Evolutionary conservation across 2,329 filamentous ascomycete genomes (phyloP).

Genomic region (Penicillium crustosum): DNA sequence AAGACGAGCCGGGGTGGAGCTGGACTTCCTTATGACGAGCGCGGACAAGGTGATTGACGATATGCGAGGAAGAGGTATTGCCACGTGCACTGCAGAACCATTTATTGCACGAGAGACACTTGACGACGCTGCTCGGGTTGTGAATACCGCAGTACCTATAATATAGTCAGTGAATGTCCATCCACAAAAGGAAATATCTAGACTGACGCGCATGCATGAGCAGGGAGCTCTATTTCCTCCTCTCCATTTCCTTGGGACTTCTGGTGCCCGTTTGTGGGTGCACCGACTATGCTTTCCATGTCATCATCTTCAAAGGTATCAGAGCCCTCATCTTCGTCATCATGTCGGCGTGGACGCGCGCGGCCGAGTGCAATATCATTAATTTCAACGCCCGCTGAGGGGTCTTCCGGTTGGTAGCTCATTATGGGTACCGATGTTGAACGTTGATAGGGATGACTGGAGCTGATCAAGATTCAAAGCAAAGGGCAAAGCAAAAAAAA

Average conservation of each 20-base stretch:
- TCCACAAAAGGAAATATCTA: slow-evolving; percentile 14
- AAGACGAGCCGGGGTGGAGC: slow-evolving; percentile 85
- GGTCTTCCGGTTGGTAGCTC: slow-evolving; percentile 48
- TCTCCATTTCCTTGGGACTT: slow-evolving; percentile 60
- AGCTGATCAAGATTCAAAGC: slow-evolving; percentile 8
- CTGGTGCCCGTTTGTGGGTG: slow-evolving; percentile 73
- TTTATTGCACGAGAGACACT: slow-evolving; percentile 92
- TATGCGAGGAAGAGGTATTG: slow-evolving; percentile 94
- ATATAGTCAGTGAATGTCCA: slow-evolving; percentile 12
- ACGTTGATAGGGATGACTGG: slow-evolving; percentile 48
- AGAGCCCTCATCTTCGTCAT: slow-evolving; percentile 86
- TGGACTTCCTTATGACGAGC: slow-evolving; percentile 98
- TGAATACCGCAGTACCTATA: slow-evolving; percentile 92
- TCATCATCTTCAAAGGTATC: slow-evolving; percentile 84
- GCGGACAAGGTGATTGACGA: slow-evolving; percentile 96
- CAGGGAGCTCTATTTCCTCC: slow-evolving; percentile 85
- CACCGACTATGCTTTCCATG: slow-evolving; percentile 72
- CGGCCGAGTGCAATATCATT: slow-evolving; percentile 70
- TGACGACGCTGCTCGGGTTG: slow-evolving; percentile 91
- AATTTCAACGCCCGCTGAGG: slow-evolving; percentile 54
- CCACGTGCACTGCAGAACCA: slow-evolving; percentile 99
- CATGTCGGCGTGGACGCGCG: slow-evolving; percentile 67
- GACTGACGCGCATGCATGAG: slow-evolving; percentile 92
- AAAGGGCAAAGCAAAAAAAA: slow-evolving; percentile 9
- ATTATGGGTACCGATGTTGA: slow-evolving; percentile 79